Evolutionary conservation across 192 early-diverging fungal species (phyloP).

Genomic region (Nowakowskiella sp.): DNA sequence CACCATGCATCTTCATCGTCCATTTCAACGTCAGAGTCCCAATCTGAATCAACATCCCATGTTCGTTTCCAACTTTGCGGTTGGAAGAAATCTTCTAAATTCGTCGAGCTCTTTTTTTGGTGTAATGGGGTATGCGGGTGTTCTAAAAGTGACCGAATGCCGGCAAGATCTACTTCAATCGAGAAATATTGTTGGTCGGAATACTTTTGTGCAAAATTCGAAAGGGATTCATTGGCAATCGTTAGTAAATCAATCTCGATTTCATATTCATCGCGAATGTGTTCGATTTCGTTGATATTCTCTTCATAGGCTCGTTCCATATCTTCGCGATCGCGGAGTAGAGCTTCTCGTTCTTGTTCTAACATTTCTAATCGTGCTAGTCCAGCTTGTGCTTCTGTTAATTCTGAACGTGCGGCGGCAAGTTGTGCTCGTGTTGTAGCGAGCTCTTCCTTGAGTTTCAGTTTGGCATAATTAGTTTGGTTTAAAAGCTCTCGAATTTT

Average conservation of each 20-base stretch:
- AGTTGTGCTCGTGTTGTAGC: conserved; percentile 27
- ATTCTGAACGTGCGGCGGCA: conserved; percentile 18
- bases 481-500: conserved; percentile 28
- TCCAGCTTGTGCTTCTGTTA: conserved; percentile 6
- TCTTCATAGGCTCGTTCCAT: conserved; percentile 20
- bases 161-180: conserved; percentile 35
- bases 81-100: conserved; percentile 12
- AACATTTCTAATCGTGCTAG: conserved; percentile 9
- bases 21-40: conserved; percentile 41
- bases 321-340: conserved; percentile 25
- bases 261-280: conserved; percentile 24
- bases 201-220: too few species aligned
- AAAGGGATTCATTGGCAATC: not conserved
- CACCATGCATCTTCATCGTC: conserved; percentile 20
- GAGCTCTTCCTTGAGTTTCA: conserved; percentile 35
- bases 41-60: conserved; percentile 43
- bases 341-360: conserved; percentile 32
- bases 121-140: conserved; percentile 22
- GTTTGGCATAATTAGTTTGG: conserved; percentile 33
- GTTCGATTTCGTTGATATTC: conserved; percentile 23
- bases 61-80: conserved; percentile 11
- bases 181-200: conserved; percentile 24
- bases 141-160: conserved; percentile 28
- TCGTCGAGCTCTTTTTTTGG: conserved; percentile 12
- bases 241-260: not conserved